Conservation (phyloP, 768 basidiomycete genomes). For the Sistotremastrum suecicum region DNA sequence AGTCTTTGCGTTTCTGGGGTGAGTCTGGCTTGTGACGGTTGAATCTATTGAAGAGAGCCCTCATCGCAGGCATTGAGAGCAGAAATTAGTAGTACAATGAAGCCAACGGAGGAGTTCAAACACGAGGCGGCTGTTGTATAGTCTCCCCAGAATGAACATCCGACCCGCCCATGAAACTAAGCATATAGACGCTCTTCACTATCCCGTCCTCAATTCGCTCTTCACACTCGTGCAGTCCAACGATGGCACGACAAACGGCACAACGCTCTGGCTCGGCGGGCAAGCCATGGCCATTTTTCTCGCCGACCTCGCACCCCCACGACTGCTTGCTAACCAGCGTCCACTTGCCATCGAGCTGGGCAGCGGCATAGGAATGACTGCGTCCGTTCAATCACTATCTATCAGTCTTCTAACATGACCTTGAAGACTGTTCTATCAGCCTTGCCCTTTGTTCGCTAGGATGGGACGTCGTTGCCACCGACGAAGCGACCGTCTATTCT, state of each 20-base stretch:
- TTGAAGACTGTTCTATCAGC: conserved; percentile 18
- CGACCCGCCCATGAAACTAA: conserved; percentile 53
- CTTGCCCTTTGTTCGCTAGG: conserved; percentile 55
- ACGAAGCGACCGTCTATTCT: conserved; percentile 47
- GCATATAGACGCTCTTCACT: conserved; percentile 35
- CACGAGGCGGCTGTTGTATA: neutral
- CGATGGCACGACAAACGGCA: conserved; percentile 60
- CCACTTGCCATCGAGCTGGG: conserved; percentile 60
- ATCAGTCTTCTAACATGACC: neutral
- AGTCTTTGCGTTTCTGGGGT: conserved; percentile 31
- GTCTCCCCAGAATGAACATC: conserved; percentile 1
- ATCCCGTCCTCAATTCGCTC: conserved; percentile 21
- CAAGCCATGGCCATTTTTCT: conserved; percentile 62
- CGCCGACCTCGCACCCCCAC: conserved; percentile 19
- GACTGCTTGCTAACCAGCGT: conserved; percentile 7
- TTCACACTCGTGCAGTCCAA: conserved; percentile 44
- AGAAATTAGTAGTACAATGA: neutral
- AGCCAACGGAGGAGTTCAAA: conserved; percentile 1
- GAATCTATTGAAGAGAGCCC: conserved; percentile 69
- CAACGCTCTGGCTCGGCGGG: conserved; percentile 72
- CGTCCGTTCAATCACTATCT: conserved; percentile 29
- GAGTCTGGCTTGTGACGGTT: conserved; percentile 41
- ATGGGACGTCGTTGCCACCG: conserved; percentile 68
- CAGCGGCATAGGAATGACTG: conserved; percentile 67
- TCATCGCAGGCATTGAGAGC: conserved; percentile 35